Percentiles rank a stretch among this genome's conserved stretches.
Conservation (phyloP, 768 basidiomycete genomes). For the Kwoniella dejecticola region DNA sequence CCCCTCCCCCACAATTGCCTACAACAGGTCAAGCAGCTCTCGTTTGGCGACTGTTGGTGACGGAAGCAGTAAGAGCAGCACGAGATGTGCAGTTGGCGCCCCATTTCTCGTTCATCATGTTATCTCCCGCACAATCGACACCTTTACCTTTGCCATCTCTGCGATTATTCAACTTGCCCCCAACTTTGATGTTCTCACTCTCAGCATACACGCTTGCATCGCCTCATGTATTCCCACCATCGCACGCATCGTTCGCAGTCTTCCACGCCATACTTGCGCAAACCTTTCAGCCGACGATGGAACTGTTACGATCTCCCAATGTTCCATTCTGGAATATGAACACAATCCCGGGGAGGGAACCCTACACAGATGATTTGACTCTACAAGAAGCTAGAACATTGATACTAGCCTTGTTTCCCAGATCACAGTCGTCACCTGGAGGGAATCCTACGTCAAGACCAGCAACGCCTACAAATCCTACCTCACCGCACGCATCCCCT, state of each 20-base stretch:
- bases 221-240: conserved; percentile 38
- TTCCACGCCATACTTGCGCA: conserved; percentile 37
- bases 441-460: conserved; percentile 30
- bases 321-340: conserved; percentile 44
- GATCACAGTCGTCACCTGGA: conserved; percentile 32
- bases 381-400: conserved; percentile 50
- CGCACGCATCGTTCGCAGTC: conserved; percentile 31
- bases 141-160: conserved; percentile 45
- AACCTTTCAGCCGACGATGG: conserved; percentile 42
- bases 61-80: conserved; percentile 50
- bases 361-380: conserved; percentile 44
- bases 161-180: conserved; percentile 44
- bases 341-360: conserved; percentile 28
- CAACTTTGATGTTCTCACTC: conserved; percentile 45
- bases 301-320: conserved; percentile 36
- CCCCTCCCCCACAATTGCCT: conserved; percentile 45
- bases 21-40: conserved; percentile 44
- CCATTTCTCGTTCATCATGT: conserved; percentile 50
- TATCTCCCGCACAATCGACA: conserved; percentile 38
- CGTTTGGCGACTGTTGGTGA: conserved; percentile 53
- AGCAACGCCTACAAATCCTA: conserved; percentile 47
- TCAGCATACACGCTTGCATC: conserved; percentile 47
- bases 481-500: conserved; percentile 45
- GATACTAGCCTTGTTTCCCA: conserved; percentile 51
- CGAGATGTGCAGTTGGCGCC: conserved; percentile 54